Base-by-base conservation (phyloP, 164 flowering plant genomes). In the Aristolochia californica region DNA sequence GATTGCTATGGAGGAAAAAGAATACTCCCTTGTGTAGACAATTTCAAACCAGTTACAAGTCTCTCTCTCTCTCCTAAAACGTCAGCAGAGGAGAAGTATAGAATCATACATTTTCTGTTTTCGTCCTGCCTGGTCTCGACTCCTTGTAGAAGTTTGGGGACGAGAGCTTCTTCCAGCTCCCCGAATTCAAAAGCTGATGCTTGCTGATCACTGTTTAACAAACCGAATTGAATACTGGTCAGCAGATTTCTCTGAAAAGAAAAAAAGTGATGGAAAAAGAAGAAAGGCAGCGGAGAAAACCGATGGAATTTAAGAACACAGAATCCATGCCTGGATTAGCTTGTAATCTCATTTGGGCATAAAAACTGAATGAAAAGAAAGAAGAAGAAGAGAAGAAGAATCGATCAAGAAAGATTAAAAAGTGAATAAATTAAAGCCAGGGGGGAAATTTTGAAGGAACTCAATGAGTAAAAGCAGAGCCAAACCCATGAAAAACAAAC, bases 151-250 rank as follows among this genome's bases (percentile, higher is more conserved):
- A 64, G 49, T 27, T 58, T 64, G 10, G 68, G 80, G 21, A 78
- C 83, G 62, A 88, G 84, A 44, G 95, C 97, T 58, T 88, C 87
- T 72, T 90, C 95, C 28, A 94, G 75, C 84, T 82, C 99, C 48
- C 95, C 96, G 74, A 85, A 94, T 78, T 80, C 95, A 74, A 81
- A 90, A 63, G 81, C 69, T 49, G 91, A 71, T 66, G 90, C 87
- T 68, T 78, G 87, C 72, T 81, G 88, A 71, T 83, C 78, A 23
- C 95, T 94, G 63, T 28, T n/a, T 47, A 45, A 48, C 59, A 53
- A 59, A 45, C 51, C 43, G 62, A 67, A 23, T 60, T 58, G 22
- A 57, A 55, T 43, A 50, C 66, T 28, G 63, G 43, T 61, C 58
- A 55, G 58, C 60, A 61, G 40, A 45, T 22, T 49, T 38, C 53